These are phyloP conservation scores for Dryadomyces quercivorus DNA, from an alignment of 2,329 filamentous ascomycete species.

Conservation along the genomic window DNA sequence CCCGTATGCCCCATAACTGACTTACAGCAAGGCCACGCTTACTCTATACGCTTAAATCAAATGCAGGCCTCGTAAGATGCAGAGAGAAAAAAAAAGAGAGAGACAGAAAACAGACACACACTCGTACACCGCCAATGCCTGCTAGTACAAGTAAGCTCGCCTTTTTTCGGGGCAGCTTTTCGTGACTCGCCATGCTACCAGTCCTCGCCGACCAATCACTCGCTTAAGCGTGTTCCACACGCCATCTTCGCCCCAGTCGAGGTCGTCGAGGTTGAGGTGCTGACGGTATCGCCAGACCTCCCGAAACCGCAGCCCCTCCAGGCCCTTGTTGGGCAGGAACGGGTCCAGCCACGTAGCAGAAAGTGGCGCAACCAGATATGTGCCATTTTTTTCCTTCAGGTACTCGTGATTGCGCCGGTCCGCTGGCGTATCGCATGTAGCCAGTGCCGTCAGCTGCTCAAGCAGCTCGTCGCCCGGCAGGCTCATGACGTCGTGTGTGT, in stretches of 20 bases:
- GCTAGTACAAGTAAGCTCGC: background rate
- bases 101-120: too few species aligned
- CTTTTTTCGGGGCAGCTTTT: constrained; percentile 36
- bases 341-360: constrained; percentile 59
- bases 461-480: constrained; percentile 50
- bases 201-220: constrained; percentile 51
- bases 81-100: too few species aligned
- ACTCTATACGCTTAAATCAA: too few species aligned
- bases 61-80: too few species aligned
- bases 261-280: constrained; percentile 68
- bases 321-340: constrained; percentile 45
- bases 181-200: constrained; percentile 52
- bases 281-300: constrained; percentile 56
- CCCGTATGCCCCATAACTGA: too few species aligned
- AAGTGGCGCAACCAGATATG: constrained; percentile 60
- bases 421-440: constrained; percentile 50
- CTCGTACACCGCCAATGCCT: background rate
- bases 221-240: constrained; percentile 57
- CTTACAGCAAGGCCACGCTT: too few species aligned
- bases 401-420: constrained; percentile 43
- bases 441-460: constrained; percentile 41
- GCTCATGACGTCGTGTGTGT: constrained; percentile 63
- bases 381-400: constrained; percentile 48
- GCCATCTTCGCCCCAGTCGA: constrained; percentile 68
- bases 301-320: constrained; percentile 49